Evolutionary conservation across 345 rosid species (phyloP).

Genomic region (Ceriops tagal): DNA sequence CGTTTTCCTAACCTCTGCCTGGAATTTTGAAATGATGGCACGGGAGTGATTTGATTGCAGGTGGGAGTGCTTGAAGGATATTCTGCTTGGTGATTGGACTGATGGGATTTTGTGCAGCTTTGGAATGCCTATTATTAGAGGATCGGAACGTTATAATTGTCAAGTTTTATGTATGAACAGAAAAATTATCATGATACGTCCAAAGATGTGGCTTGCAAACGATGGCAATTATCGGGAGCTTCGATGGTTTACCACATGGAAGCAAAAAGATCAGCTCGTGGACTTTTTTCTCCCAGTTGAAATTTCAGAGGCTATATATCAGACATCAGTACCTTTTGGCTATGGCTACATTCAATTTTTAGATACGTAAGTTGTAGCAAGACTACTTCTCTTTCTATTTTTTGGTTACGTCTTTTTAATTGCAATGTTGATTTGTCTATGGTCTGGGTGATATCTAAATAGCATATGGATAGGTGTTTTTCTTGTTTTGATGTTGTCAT

Average conservation of each 20-base stretch:
- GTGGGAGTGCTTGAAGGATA: slow-evolving; percentile 93
- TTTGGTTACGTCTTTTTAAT: background rate
- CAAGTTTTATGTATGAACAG: slow-evolving; percentile 79
- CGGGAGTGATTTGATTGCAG: slow-evolving; percentile 33
- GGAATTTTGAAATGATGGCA: background rate
- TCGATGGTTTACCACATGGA: slow-evolving; percentile 91
- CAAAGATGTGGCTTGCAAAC: slow-evolving; percentile 92
- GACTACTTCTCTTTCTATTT: background rate
- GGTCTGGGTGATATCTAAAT: background rate
- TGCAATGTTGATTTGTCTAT: background rate
- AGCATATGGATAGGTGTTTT: background rate
- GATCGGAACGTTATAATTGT: slow-evolving; percentile 92
- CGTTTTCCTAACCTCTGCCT: background rate
- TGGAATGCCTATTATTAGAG: slow-evolving; percentile 88
- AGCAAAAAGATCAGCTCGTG: slow-evolving; percentile 58
- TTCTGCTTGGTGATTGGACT: slow-evolving; percentile 75
- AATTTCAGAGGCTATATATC: slow-evolving; percentile 65
- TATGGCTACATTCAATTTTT: slow-evolving; percentile 77
- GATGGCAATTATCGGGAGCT: slow-evolving; percentile 88
- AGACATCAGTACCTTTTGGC: slow-evolving; percentile 80
- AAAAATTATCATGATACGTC: slow-evolving; percentile 83
- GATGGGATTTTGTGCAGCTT: slow-evolving; percentile 86
- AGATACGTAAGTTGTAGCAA: slow-evolving; percentile 60
- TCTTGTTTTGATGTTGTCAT: background rate
- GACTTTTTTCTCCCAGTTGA: slow-evolving; percentile 77